Evolutionary conservation across 768 basidiomycete species (phyloP), one percentile per base, ranked within the genome.

Genomic region (Amanita rubescens): DNA sequence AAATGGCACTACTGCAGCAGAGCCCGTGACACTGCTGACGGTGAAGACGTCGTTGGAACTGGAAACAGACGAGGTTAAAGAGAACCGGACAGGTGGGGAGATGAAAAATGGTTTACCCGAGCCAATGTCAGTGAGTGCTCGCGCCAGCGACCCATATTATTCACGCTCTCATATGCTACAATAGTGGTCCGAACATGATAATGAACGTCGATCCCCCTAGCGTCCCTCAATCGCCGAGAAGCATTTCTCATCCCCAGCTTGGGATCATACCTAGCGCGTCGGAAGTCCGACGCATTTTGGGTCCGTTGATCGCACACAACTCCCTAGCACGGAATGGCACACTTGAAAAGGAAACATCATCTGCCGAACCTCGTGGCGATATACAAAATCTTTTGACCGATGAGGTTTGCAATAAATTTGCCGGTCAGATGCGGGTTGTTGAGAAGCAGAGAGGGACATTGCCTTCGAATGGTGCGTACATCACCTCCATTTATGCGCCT

Each of bases 341-440:
- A 3, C 12, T 20, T 3, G 39, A 20, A 12, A 30, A 27, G 22
- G 41, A 30, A 43, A 34, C 30, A 17, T 32, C 34, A 10, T n/a
- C 53, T 5, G 44, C 52, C n/a, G 46, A 51, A 24, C 17, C 65
- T 14, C 52, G 57, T 19, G 49, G 55, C 24, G 49, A 33, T 22
- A 41, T 62, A 2, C 55, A 59, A 17, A 55, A 52, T 39, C 57
- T 64, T n/a, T 47, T 71, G 33, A 67, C 63, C 3, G 60, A 67
- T 44, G 60, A 62, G 15, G 53, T 57, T 22, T 66, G 65, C 43
- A 49, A 60, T 19, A 57, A 60, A n/a, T 60, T 68, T 48, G 54
- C 55, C 14, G 58, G 50, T 33, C 60, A 60, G 42, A 51, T 64
- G 54, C 39, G 49, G 19, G 41, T 53, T 25, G 53, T 65, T 10